Percentiles rank a stretch among this genome's conserved stretches.
Conservation (phyloP, 129 eudicot genomes). For the Flaveria robusta region DNA sequence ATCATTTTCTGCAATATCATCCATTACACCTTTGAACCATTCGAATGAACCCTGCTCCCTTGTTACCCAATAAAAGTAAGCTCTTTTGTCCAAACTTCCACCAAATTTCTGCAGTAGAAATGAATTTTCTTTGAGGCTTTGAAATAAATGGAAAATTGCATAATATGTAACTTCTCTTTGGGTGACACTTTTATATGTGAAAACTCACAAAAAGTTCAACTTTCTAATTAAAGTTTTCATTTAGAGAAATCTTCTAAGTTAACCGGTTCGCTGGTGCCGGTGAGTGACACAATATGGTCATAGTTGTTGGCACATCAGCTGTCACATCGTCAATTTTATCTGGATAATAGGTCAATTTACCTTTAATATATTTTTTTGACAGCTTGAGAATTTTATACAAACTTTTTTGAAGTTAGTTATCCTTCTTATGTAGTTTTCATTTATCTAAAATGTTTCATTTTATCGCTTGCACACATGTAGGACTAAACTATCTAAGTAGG, state of each 20-base stretch:
- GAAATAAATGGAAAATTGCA: neutral
- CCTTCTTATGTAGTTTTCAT: neutral
- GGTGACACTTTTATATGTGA: too few species aligned
- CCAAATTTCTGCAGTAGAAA: slow-evolving; percentile 33
- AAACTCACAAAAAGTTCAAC: too few species aligned
- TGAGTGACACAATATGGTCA: too few species aligned
- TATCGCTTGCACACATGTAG: neutral
- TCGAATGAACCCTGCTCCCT: slow-evolving; percentile 96
- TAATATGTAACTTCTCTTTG: too few species aligned
- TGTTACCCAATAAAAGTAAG: slow-evolving; percentile 95
- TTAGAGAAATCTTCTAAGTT: too few species aligned
- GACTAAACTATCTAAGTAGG: neutral
- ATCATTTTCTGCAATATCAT: slow-evolving; percentile 81
- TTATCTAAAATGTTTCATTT: neutral
- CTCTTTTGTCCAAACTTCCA: slow-evolving; percentile 56
- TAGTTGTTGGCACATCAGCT: neutral
- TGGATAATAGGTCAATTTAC: neutral
- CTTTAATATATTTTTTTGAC: neutral
- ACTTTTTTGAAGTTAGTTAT: neutral
- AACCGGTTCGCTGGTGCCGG: too few species aligned
- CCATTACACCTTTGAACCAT: slow-evolving; percentile 99
- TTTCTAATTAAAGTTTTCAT: too few species aligned
- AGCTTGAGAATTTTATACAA: neutral
- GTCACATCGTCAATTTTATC: neutral
- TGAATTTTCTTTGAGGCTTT: neutral